Conservation (phyloP, 768 basidiomycete species). For the Trametes meyenii region DNA sequence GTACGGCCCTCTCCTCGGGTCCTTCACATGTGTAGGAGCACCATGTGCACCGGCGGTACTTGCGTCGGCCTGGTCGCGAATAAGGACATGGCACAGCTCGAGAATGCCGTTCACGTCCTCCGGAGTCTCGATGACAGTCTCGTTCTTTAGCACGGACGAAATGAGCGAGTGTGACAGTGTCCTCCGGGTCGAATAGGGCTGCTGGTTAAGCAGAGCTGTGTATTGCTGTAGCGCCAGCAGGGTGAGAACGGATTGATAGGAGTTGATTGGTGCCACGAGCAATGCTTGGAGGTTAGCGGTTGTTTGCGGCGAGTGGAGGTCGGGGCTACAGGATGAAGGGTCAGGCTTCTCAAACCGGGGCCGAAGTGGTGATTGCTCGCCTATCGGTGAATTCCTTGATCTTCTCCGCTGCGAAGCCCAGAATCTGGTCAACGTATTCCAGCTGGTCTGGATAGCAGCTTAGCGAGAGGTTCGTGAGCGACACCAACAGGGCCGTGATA, state of each 20-base stretch:
- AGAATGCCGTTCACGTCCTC: constrained; percentile 95
- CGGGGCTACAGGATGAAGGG: constrained; percentile 56
- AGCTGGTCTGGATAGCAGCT: constrained; percentile 97
- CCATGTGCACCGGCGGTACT: constrained; percentile 31
- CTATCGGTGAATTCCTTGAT: constrained; percentile 82
- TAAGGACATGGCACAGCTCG: constrained; percentile 89
- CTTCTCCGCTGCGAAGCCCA: constrained; percentile 87
- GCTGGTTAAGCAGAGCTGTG: constrained; percentile 76
- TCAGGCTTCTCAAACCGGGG: not conserved
- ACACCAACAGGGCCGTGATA: constrained; percentile 94
- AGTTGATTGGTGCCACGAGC: constrained; percentile 92
- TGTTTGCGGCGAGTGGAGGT: constrained; percentile 86
- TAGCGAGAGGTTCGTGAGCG: constrained; percentile 90
- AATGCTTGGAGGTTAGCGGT: constrained; percentile 88
- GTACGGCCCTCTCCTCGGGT: constrained; percentile 61
- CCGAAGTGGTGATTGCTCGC: constrained; percentile 41
- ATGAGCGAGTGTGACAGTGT: constrained; percentile 95
- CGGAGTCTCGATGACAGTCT: constrained; percentile 90
- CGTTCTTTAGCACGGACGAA: constrained; percentile 93
- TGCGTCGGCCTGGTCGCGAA: constrained; percentile 79
- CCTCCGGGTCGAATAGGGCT: constrained; percentile 88
- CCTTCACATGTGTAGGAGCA: constrained; percentile 41
- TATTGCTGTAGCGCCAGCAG: constrained; percentile 96
- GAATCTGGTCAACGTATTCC: constrained; percentile 96
- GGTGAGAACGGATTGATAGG: constrained; percentile 94